Percentiles rank a stretch among this genome's conserved stretches.
Evolutionary conservation across 495 filamentous ascomycete species (phyloP).

Genomic region (Penicillium longicatenatum): DNA sequence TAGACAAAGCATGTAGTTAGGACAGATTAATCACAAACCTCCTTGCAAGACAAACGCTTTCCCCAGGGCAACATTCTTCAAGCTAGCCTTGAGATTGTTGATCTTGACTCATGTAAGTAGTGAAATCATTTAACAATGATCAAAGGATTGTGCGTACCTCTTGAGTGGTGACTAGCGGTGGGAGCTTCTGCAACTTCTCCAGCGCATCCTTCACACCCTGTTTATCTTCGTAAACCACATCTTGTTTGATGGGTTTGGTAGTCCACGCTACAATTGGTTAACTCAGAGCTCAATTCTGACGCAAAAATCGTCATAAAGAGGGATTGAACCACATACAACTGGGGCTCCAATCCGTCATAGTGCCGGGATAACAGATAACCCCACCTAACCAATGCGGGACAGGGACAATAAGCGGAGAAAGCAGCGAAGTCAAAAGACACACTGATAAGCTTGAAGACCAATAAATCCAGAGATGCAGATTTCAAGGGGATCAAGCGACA

Average conservation of each 20-base stretch:
- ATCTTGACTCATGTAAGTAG: constrained; percentile 53
- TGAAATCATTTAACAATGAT: neutral
- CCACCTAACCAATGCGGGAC: constrained; percentile 13
- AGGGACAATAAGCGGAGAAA: constrained; percentile 5
- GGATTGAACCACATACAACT: constrained; percentile 27
- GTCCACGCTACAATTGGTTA: constrained; percentile 66
- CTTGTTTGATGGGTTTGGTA: constrained; percentile 88
- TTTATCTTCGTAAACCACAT: constrained; percentile 75
- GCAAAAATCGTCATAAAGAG: neutral
- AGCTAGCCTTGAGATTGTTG: constrained; percentile 67
- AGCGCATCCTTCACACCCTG: constrained; percentile 64
- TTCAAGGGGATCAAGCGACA: neutral
- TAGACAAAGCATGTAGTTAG: neutral
- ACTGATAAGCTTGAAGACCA: neutral
- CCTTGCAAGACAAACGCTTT: constrained; percentile 95
- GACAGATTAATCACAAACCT: constrained; percentile 38
- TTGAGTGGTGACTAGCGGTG: constrained; percentile 84
- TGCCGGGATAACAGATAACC: constrained; percentile 13
- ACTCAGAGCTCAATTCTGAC: neutral
- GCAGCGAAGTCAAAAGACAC: constrained; percentile 1
- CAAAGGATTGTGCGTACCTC: constrained; percentile 51
- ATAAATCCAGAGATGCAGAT: neutral
- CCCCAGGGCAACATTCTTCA: constrained; percentile 85
- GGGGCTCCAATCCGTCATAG: constrained; percentile 38
- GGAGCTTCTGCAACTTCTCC: constrained; percentile 71